Evolutionary conservation across 306 rosid genomes (phyloP), one percentile per base, ranked within the genome.

Genomic region (Lotus japonicus): DNA sequence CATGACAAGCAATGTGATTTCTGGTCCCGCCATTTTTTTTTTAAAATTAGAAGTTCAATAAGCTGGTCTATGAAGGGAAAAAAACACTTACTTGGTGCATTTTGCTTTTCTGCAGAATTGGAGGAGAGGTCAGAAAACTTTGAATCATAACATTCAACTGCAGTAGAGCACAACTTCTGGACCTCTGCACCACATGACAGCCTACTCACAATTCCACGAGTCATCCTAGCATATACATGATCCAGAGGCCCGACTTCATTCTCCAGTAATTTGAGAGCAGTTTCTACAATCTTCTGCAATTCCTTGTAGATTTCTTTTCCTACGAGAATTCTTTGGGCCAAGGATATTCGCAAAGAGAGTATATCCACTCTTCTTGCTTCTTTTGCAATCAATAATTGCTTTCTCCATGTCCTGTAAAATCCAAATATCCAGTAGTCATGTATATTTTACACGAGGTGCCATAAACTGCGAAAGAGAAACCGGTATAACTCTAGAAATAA

Each of bases 291-390:
- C 61, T 66, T 76, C 23, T 86, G 88, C 65, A 88, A 44, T 68
- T 86, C 89, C 19, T 66, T 81, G 81, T 73, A 87, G 33, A 33
- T 62, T 56, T 80, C 76, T 13, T 92, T 87, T 78, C 90, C 91
- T 52, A 53, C 35, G 31, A 92, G 95, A 80, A 92, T 84, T 74
- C 71, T 87, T 84, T 84, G 80, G 51, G 91, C 84, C 69, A 89
- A 54, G 48, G 88, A 86, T 70, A 92, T 62, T 17, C 96, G 79
- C 56, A 79, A 63, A 45, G 91, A 84, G 55, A 92, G 84, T 80
- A 77, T 82, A 79, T 92, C 98, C 44, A 86, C 92, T 74, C 95
- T 86, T 83, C 98, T 87, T 33, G 98, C 95, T 74, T 92, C 98
- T 81, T 77, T 92, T 72, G 98, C 96, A 57, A 74, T 70, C 51